phyloP scores from a whole-genome alignment of 768 basidiomycete species.

The Tricholoma saponaceum region DNA sequence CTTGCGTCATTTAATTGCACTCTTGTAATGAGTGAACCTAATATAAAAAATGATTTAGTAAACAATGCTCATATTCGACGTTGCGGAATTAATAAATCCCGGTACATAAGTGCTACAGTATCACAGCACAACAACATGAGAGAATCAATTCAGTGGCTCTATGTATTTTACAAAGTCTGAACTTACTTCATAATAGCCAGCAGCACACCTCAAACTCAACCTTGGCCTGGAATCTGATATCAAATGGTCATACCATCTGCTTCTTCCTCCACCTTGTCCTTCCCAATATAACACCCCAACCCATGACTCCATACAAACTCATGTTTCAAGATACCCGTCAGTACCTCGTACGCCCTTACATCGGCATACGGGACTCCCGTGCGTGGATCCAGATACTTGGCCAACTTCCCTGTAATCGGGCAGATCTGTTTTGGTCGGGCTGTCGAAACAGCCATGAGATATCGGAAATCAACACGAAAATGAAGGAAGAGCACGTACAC shows the following conservation, averaged over 20 bases:
- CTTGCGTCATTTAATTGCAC: too few relatives aligned
- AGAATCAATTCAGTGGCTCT: too few relatives aligned
- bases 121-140: too few relatives aligned
- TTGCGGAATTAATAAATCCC: too few relatives aligned
- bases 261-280: constrained; percentile 13
- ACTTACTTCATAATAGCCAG: too few relatives aligned
- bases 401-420: constrained; percentile 73
- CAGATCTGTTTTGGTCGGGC: constrained; percentile 67
- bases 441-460: constrained; percentile 21
- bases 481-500: constrained; percentile 34
- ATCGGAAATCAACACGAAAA: not conserved
- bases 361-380: constrained; percentile 80
- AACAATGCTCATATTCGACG: too few relatives aligned
- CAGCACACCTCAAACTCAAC: too few relatives aligned
- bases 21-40: too few relatives aligned
- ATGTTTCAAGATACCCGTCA: constrained; percentile 60
- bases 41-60: too few relatives aligned
- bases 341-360: constrained; percentile 54
- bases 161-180: too few relatives aligned
- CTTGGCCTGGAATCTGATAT: not conserved
- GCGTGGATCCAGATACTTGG: constrained; percentile 76
- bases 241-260: not conserved
- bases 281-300: constrained; percentile 39
- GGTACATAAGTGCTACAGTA: too few relatives aligned
- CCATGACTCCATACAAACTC: constrained; percentile 64